Conservation (phyloP, 805 yeast species). For the Candida stauntonica region DNA sequence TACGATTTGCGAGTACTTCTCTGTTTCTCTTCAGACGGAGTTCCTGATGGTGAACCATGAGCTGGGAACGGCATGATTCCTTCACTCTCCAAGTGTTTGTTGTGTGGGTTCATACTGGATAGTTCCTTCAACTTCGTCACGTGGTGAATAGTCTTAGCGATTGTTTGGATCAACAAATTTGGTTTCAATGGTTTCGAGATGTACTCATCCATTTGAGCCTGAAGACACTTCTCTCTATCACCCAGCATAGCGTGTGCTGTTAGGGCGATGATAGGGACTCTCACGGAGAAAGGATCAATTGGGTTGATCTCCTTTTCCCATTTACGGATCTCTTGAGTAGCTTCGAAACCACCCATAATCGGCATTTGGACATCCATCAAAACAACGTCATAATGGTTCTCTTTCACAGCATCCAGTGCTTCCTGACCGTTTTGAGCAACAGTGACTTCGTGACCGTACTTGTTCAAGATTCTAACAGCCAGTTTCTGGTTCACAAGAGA, state of each 20-base stretch:
- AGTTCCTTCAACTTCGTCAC: constrained; percentile 54
- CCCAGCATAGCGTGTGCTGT: constrained; percentile 96
- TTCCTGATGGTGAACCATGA: constrained; percentile 11
- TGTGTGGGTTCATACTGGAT: constrained; percentile 22
- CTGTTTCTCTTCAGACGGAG: constrained; percentile 6
- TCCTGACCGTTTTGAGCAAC: constrained; percentile 86
- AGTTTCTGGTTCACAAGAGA: constrained; percentile 82
- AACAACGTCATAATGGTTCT: constrained; percentile 69
- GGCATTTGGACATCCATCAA: constrained; percentile 96
- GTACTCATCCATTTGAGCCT: constrained; percentile 91
- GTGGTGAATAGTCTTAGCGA: constrained; percentile 75
- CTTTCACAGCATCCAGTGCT: constrained; percentile 71
- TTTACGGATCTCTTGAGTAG: constrained; percentile 78
- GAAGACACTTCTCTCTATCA: constrained; percentile 79
- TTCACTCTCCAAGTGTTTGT: constrained; percentile 21
- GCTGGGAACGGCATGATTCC: constrained; percentile 10
- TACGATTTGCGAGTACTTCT: constrained; percentile 5
- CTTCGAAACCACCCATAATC: constrained; percentile 92
- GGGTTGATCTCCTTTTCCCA: constrained; percentile 83
- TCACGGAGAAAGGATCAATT: constrained; percentile 59
- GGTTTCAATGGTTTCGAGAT: constrained; percentile 86
- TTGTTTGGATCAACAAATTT: constrained; percentile 75
- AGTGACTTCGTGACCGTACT: constrained; percentile 77
- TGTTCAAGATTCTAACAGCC: constrained; percentile 80
- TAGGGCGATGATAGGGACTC: constrained; percentile 84